These are phyloP conservation scores for Crithidia brevicula DNA, from an alignment of 208 protist species.

Conservation along the genomic window DNA sequence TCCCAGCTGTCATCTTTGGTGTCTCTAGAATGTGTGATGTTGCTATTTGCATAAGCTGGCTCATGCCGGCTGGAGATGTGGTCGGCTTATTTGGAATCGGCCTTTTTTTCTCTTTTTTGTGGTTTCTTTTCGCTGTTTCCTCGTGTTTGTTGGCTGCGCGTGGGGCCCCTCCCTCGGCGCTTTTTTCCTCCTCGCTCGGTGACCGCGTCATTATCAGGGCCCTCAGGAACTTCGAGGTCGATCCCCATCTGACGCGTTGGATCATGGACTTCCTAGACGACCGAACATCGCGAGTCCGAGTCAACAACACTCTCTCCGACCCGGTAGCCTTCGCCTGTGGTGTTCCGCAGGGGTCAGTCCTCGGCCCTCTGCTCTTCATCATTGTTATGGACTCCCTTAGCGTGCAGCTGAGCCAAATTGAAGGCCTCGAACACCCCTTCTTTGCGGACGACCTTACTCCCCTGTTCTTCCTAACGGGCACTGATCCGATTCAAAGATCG, in stretches of 20 bases:
- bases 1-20: no score
- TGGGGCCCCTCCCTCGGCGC: no score
- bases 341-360: conserved; percentile 29
- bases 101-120: no score
- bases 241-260: neutral
- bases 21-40: no score
- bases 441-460: conserved; percentile 35
- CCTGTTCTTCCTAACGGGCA: no score
- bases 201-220: neutral
- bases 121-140: no score
- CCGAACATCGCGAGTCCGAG: neutral
- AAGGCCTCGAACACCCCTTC: conserved; percentile 17
- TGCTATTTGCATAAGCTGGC: no score
- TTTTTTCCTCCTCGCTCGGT: no score
- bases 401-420: neutral
- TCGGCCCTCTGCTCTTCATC: conserved; percentile 28
- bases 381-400: conserved; percentile 26
- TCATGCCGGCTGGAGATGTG: no score
- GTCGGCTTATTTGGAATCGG: no score
- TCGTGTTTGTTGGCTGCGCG: no score
- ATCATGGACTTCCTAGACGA: neutral
- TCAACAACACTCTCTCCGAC: conserved; percentile 1
- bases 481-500: neutral
- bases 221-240: neutral
- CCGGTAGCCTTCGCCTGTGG: conserved; percentile 9